phyloP scores from a whole-genome alignment of 352 stramenopile genomes.

The Thraustochytrium sp. region DNA sequence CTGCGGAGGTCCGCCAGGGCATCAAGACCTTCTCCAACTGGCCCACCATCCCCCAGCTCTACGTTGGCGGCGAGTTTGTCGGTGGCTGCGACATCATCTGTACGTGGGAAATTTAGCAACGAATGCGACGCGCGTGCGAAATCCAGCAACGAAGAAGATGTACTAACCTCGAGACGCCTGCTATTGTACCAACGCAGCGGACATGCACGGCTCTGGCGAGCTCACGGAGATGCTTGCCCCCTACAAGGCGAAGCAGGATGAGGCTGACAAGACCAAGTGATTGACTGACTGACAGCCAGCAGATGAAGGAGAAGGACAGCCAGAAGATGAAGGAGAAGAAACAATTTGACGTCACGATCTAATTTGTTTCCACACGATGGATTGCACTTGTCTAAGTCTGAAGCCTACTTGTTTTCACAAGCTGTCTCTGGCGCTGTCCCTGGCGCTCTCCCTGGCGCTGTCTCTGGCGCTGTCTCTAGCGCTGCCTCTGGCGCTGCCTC shows the following conservation, averaged over 20 bases:
- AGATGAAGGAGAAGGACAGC: too few relatives aligned
- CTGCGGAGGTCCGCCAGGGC: conserved; percentile 90
- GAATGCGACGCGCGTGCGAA: background rate
- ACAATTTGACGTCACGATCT: too few relatives aligned
- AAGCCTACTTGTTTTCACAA: too few relatives aligned
- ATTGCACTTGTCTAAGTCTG: too few relatives aligned
- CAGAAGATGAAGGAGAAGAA: too few relatives aligned
- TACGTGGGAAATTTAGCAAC: background rate
- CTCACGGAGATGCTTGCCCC: conserved; percentile 69
- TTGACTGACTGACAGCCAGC: too few relatives aligned
- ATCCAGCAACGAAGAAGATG: background rate
- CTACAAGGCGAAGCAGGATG: conserved; percentile 40
- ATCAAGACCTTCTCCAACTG: conserved; percentile 92
- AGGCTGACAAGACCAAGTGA: conserved; percentile 45
- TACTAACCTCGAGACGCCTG: background rate
- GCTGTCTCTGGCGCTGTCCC: too few relatives aligned
- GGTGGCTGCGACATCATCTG: conserved; percentile 97
- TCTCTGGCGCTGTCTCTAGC: too few relatives aligned
- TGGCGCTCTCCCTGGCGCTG: too few relatives aligned
- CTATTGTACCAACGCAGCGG: conserved; percentile 48
- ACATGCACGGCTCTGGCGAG: conserved; percentile 86
- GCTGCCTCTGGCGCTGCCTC: too few relatives aligned
- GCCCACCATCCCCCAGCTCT: conserved; percentile 85
- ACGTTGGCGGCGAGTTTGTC: conserved; percentile 98
- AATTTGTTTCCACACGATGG: too few relatives aligned